Conservation (phyloP, 768 basidiomycete genomes). For the Holtermanniella nyarrowii region DNA sequence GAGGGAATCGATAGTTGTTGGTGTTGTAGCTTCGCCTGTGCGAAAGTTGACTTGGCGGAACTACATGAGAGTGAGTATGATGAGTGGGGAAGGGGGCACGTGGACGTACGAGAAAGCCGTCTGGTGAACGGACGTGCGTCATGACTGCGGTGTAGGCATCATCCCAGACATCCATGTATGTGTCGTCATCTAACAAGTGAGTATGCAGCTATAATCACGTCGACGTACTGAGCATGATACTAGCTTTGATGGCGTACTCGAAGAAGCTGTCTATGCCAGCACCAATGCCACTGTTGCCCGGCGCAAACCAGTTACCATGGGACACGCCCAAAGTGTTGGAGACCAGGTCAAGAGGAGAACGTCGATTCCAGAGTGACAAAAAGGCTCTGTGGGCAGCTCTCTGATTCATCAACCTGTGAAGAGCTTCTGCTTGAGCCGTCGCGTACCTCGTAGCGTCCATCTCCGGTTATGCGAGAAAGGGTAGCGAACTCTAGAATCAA, state of each 20-base stretch:
- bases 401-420: conserved; percentile 4
- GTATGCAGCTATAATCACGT: neutral
- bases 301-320: conserved; percentile 66
- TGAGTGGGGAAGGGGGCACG: neutral
- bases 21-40: conserved; percentile 57
- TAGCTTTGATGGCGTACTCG: conserved; percentile 47
- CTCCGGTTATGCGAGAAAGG: conserved; percentile 78
- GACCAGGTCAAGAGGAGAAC: conserved; percentile 70
- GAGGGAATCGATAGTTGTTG: conserved; percentile 78
- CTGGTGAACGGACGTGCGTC: conserved; percentile 66
- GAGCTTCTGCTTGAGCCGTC: neutral
- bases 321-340: conserved; percentile 78
- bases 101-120: conserved; percentile 73
- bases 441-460: conserved; percentile 64
- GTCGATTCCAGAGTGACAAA: conserved; percentile 86
- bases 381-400: conserved; percentile 80
- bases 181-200: conserved; percentile 52
- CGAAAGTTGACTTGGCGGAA: conserved; percentile 76
- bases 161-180: conserved; percentile 74
- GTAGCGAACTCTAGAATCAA: conserved; percentile 91
- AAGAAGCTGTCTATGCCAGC: conserved; percentile 95
- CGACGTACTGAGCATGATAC: conserved; percentile 29
- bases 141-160: conserved; percentile 74
- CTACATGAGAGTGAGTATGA: conserved; percentile 43
- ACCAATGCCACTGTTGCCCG: conserved; percentile 71